Conservation (phyloP, 345 rosid genomes). For the Cardamine resedifolia region DNA sequence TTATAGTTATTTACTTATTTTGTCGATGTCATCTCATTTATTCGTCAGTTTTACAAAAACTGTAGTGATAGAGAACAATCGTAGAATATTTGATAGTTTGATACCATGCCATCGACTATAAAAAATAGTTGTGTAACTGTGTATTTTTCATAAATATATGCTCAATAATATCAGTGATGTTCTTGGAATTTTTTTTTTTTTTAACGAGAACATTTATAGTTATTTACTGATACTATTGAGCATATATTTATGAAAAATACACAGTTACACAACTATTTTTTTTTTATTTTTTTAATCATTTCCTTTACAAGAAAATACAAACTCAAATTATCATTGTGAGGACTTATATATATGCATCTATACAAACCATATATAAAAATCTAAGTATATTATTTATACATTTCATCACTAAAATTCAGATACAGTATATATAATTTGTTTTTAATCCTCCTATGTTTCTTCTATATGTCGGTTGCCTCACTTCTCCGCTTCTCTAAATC, state of each 20-base stretch:
- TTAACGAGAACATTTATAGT: too few relatives aligned
- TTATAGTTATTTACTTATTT: neutral
- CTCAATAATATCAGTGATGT: neutral
- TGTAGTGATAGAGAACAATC: too few relatives aligned
- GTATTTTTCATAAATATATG: neutral
- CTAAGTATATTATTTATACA: slow-evolving; percentile 20
- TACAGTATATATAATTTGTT: neutral
- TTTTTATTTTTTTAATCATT: neutral
- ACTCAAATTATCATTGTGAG: slow-evolving; percentile 8
- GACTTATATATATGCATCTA: slow-evolving; percentile 27
- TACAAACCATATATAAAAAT: slow-evolving; percentile 16
- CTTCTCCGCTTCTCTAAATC: slow-evolving; percentile 14
- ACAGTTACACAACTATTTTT: slow-evolving; percentile 3
- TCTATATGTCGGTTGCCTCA: slow-evolving; percentile 32
- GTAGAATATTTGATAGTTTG: neutral
- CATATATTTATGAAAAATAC: neutral
- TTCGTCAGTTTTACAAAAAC: neutral
- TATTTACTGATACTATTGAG: neutral
- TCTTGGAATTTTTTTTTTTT: too few relatives aligned
- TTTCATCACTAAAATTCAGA: neutral
- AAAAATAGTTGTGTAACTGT: slow-evolving; percentile 3
- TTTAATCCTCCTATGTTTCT: slow-evolving; percentile 16
- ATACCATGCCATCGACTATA: neutral
- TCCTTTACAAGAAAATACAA: slow-evolving; percentile 24
- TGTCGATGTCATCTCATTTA: neutral